Conservation (phyloP, 1,284 basidiomycete genomes). For the Pyrrhoderma noxium region DNA sequence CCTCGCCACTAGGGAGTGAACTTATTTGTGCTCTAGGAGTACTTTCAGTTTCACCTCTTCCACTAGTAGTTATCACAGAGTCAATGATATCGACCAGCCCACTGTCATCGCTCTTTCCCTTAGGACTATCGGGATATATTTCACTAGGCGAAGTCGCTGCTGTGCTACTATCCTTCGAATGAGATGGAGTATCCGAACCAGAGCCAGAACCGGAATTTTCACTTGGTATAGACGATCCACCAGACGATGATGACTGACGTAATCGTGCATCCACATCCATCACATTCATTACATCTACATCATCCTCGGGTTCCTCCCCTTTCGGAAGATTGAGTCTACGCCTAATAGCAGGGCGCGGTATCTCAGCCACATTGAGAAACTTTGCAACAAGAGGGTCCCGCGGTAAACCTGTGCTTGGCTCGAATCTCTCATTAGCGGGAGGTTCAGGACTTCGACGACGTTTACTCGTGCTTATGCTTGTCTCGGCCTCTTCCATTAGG, state of each 20-base stretch:
- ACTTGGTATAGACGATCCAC: too few species aligned
- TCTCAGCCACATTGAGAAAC: conserved; percentile 41
- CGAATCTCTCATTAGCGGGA: not conserved
- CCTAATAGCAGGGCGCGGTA: conserved; percentile 36
- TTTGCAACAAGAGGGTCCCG: conserved; percentile 42
- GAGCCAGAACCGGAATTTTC: not conserved
- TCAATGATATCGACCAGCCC: too few species aligned
- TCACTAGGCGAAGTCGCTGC: not conserved
- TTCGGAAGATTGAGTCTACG: conserved; percentile 32
- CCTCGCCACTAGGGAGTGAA: not conserved
- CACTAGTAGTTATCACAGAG: too few species aligned
- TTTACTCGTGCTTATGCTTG: conserved; percentile 2
- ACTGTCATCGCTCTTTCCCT: too few species aligned
- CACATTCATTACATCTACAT: too few species aligned
- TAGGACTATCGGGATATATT: too few species aligned
- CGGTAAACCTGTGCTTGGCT: not conserved
- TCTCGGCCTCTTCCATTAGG: not conserved
- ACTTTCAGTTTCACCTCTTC: too few species aligned
- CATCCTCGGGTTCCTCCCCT: not conserved
- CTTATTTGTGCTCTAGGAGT: too few species aligned
- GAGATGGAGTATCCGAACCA: not conserved
- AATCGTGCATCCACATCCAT: too few species aligned
- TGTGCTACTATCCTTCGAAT: not conserved
- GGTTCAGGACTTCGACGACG: conserved; percentile 10
- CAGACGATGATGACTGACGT: too few species aligned